Evolutionary conservation across 1,284 basidiomycete species (phyloP).

Genomic region (Neotropicomus parvogracilis): DNA sequence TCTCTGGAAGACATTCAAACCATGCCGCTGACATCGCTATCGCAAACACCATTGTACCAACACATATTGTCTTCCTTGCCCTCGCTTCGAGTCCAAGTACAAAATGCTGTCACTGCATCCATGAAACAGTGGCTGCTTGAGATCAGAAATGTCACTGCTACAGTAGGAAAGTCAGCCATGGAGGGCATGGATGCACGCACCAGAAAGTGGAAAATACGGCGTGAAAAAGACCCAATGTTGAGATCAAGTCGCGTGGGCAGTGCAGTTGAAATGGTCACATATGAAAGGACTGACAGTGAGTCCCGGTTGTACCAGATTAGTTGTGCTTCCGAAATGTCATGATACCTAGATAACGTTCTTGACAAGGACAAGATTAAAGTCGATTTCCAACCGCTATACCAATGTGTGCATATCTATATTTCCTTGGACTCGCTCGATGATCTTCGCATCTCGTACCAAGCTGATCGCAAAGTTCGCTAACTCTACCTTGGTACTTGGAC

Average conservation of each 20-base stretch:
- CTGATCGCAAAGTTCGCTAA: slow-evolving; percentile 80
- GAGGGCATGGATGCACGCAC: slow-evolving; percentile 87
- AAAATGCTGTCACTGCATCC: slow-evolving; percentile 89
- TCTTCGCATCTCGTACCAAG: slow-evolving; percentile 89
- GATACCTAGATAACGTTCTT: slow-evolving; percentile 74
- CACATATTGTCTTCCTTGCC: slow-evolving; percentile 91
- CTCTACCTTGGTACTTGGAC: slow-evolving; percentile 4
- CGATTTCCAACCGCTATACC: slow-evolving; percentile 93
- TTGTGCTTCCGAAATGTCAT: slow-evolving; percentile 5
- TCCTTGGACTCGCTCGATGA: slow-evolving; percentile 87
- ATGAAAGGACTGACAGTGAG: slow-evolving; percentile 93
- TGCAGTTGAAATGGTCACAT: slow-evolving; percentile 89
- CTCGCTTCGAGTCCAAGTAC: slow-evolving; percentile 84
- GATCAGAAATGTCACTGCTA: slow-evolving; percentile 84
- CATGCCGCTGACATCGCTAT: slow-evolving; percentile 85
- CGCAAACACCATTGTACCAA: slow-evolving; percentile 91
- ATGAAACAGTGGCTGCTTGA: slow-evolving; percentile 98
- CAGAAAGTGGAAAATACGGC: slow-evolving; percentile 78
- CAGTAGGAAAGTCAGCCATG: slow-evolving; percentile 85
- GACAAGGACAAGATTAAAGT: slow-evolving; percentile 87
- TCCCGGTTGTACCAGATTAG: slow-evolving; percentile 3
- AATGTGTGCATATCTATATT: slow-evolving; percentile 97
- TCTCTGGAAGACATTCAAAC: slow-evolving; percentile 92
- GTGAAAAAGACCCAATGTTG: slow-evolving; percentile 75
- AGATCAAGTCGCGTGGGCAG: slow-evolving; percentile 86